A percentile compares a stretch with the other conserved stretches of the same genome.
phyloP scores from a whole-genome alignment of 129 eudicot species.

The Apium graveolens region DNA sequence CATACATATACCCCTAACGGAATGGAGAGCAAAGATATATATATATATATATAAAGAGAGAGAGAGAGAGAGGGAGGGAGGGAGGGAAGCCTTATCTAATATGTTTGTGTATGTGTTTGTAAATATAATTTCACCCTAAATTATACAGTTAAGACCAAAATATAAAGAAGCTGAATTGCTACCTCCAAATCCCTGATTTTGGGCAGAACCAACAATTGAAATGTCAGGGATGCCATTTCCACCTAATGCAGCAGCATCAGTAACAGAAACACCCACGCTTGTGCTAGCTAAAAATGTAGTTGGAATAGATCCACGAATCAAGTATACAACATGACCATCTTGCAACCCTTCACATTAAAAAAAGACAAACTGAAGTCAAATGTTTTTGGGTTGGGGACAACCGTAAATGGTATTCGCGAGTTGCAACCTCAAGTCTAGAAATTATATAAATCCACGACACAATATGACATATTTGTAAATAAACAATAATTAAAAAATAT shows the following conservation, averaged over 20 bases:
- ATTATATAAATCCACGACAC: too few species aligned
- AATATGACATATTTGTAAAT: too few species aligned
- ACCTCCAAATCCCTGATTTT: neutral
- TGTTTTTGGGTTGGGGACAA: too few species aligned
- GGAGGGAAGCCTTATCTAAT: neutral
- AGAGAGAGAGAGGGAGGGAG: too few species aligned
- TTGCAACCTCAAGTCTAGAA: too few species aligned
- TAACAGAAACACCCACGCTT: slow-evolving; percentile 12
- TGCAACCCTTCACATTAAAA: neutral
- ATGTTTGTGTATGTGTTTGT: too few species aligned
- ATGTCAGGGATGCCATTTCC: neutral
- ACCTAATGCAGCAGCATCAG: neutral
- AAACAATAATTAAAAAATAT: too few species aligned
- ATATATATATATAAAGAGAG: too few species aligned
- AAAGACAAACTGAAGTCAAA: too few species aligned
- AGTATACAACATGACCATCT: neutral
- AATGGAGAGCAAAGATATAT: neutral
- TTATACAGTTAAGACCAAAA: neutral
- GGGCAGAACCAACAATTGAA: neutral
- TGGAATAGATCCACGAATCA: neutral
- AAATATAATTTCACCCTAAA: neutral
- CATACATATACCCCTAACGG: neutral
- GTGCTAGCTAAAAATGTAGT: neutral
- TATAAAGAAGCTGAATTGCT: neutral
- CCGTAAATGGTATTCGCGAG: too few species aligned